Conservation (phyloP, 2,329 filamentous ascomycete genomes). For the Talaromyces verruculosus region DNA sequence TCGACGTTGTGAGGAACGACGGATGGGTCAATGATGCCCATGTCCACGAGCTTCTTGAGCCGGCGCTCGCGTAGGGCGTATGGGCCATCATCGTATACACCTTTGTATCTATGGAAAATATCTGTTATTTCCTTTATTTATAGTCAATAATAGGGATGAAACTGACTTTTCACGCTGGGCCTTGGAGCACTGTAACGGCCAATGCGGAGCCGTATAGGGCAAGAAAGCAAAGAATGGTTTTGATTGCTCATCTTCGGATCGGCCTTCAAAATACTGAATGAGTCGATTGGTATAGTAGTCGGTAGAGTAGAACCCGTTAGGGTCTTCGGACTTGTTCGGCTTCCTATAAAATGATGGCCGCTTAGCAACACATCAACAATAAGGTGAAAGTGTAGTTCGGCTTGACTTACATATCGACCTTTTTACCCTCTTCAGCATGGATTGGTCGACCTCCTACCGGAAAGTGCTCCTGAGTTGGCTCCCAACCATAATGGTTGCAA, state of each 20-base stretch:
- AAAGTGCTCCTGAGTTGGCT: conserved; percentile 1
- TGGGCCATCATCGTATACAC: conserved; percentile 3
- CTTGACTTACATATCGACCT: conserved; percentile 7
- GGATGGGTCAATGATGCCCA: conserved; percentile 5
- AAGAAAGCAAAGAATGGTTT: conserved; percentile 13
- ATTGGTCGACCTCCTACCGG: background rate
- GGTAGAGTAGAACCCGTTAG: background rate
- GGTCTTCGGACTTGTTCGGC: background rate
- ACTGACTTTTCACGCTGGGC: conserved; percentile 3
- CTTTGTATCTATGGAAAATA: background rate
- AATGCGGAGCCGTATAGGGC: conserved; percentile 6
- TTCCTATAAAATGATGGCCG: background rate
- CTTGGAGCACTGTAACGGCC: conserved; percentile 11
- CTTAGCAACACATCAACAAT: background rate
- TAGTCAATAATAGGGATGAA: background rate
- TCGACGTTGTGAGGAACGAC: conserved; percentile 23
- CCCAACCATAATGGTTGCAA: conserved; percentile 17
- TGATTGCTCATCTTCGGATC: background rate
- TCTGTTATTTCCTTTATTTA: too few species aligned
- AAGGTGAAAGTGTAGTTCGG: background rate
- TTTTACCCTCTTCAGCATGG: background rate
- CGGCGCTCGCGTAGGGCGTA: conserved; percentile 7
- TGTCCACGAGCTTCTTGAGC: background rate
- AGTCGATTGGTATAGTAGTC: conserved; percentile 2
- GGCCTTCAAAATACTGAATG: conserved; percentile 1